A percentile compares a stretch with the other conserved stretches of the same genome.
phyloP scores from a whole-genome alignment of 805 yeast genomes.

The Candida ovalis region DNA sequence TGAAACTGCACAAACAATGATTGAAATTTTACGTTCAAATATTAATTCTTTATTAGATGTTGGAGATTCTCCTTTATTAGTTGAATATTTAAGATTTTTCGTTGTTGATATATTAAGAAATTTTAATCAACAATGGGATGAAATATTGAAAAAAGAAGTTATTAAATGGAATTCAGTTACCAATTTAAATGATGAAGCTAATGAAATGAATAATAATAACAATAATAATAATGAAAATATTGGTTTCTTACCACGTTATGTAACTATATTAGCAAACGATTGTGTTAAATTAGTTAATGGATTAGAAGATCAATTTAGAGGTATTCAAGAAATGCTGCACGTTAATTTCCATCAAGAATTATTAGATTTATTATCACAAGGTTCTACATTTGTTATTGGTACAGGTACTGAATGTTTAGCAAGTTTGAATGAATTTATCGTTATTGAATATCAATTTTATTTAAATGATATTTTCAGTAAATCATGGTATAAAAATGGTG shows the following conservation, averaged over 20 bases:
- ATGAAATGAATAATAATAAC: not conserved
- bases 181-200: too few relatives aligned
- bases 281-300: slow-evolving; percentile 30
- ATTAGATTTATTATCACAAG: slow-evolving; percentile 12
- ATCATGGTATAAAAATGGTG: slow-evolving; percentile 29
- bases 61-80: slow-evolving; percentile 27
- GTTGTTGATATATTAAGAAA: slow-evolving; percentile 18
- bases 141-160: slow-evolving; percentile 15
- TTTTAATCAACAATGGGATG: slow-evolving; percentile 22
- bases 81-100: slow-evolving; percentile 24
- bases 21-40: slow-evolving; percentile 25
- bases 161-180: slow-evolving; percentile 16
- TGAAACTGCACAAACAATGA: slow-evolving; percentile 26
- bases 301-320: slow-evolving; percentile 21
- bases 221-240: slow-evolving; percentile 14
- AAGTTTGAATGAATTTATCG: slow-evolving; percentile 23
- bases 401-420: slow-evolving; percentile 27
- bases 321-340: slow-evolving; percentile 19
- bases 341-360: slow-evolving; percentile 22
- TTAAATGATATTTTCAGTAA: slow-evolving; percentile 24
- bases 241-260: slow-evolving; percentile 30
- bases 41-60: slow-evolving; percentile 36
- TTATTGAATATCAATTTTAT: slow-evolving; percentile 22
- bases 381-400: slow-evolving; percentile 20
- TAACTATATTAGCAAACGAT: slow-evolving; percentile 29